Base-by-base conservation (phyloP, 495 filamentous ascomycete species). In the Hypoxylon intermedium region DNA sequence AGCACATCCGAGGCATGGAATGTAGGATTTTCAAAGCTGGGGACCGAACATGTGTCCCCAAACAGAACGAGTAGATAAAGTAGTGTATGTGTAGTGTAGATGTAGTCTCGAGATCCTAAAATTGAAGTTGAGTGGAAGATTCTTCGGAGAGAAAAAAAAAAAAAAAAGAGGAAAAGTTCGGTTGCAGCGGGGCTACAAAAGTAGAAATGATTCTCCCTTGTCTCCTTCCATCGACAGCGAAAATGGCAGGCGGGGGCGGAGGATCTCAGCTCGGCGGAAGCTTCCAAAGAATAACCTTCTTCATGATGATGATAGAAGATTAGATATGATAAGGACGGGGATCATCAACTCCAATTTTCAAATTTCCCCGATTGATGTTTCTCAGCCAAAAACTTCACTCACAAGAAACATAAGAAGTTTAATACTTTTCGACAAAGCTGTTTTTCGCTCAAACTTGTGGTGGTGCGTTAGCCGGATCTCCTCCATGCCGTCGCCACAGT, bases 321-420 rank as follows among this genome's bases (percentile, higher is more conserved):
- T 37, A 37, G 34, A 37, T 37, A 37, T n/a, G 34, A 37, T 37
- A 37, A 37, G 34, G 15, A 37, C 34, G 34, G 15, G 34, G 34
- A 37, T 37, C 34, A 37, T 12, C 34, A 37, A 13, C 15, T 13
- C 34, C 5, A 13, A 12, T 3, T 13, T 37, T 13, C 5, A 37
- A 37, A 13, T 37, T 37, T 34, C 31, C 34, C n/a, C 34, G 15
- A 37, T 33, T 33, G n/a, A 15, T 15, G 24, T 7, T 26, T 26
- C 7, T 26, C 24, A 26, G 7, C 7, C 7, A 15, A 12, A 34
- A 34, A 11, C 5, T 13, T 15, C 34, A 37, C 5, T 13, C 15
- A 5, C 12, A 13, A 15, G n/a, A 15, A 37, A 15, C 11, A 13
- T 37, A n/a, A n/a, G 34, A 37, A 37, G 34, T 37, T 4, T 11